These are phyloP conservation scores for Rhodotorula taiwanensis DNA, from an alignment of 768 basidiomycete species.

Conservation along the genomic window DNA sequence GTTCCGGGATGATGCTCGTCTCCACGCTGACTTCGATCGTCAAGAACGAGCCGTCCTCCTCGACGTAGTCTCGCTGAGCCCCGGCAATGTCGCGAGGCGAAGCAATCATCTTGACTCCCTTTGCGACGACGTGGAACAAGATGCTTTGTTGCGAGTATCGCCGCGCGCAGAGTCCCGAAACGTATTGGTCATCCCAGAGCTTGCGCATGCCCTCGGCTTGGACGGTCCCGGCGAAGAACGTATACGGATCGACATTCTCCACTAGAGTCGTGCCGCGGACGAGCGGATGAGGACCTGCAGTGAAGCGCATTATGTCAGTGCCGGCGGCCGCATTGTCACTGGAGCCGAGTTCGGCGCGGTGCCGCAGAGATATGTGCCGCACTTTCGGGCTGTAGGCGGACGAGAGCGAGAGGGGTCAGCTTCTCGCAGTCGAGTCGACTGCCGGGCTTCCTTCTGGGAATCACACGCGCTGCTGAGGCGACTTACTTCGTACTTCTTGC, in stretches of 20 bases:
- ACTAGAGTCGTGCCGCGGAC: conserved; percentile 10
- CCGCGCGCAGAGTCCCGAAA: conserved; percentile 10
- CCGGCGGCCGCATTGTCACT: too few species aligned
- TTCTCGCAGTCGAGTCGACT: too few species aligned
- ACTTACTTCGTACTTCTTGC: not conserved
- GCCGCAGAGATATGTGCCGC: too few species aligned
- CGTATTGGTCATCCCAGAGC: conserved; percentile 21
- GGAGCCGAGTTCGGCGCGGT: too few species aligned
- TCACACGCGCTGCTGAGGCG: too few species aligned
- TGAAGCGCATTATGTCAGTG: too few species aligned
- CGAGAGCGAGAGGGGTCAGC: not conserved
- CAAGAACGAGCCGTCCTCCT: conserved; percentile 7
- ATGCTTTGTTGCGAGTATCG: conserved; percentile 6
- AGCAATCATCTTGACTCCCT: conserved; percentile 22
- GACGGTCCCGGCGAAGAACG: conserved; percentile 20
- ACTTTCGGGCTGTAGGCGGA: too few species aligned
- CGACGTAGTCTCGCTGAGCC: conserved; percentile 19
- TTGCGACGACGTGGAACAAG: conserved; percentile 24
- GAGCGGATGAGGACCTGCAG: not conserved
- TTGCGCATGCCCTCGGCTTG: conserved; percentile 24
- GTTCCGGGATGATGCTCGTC: conserved; percentile 1
- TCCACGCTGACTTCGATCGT: conserved; percentile 25
- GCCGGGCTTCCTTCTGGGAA: too few species aligned
- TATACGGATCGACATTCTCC: conserved; percentile 15
- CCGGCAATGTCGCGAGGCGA: conserved; percentile 25